Evolutionary conservation across 2,329 filamentous ascomycete species (phyloP).

Genomic region (Capronia epimyces): DNA sequence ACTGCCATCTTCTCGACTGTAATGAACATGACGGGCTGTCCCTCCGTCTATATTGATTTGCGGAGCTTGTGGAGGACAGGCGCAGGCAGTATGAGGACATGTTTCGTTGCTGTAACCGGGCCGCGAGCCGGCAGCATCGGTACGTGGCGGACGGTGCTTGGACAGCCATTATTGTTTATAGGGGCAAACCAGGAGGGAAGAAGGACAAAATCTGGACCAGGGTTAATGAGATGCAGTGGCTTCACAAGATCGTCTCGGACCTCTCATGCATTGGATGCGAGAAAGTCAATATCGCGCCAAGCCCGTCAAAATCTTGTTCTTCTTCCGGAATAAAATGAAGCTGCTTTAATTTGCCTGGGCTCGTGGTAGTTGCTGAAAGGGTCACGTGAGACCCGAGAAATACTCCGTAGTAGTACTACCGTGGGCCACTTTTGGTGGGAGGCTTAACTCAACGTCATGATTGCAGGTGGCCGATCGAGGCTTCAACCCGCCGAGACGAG

Average conservation of each 20-base stretch:
- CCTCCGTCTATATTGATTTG: constrained; percentile 35
- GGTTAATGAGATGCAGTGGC: not conserved
- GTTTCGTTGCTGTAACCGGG: constrained; percentile 29
- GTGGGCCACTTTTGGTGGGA: too few relatives aligned
- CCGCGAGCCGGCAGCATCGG: constrained; percentile 21
- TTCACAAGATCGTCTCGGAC: not conserved
- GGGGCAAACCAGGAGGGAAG: not conserved
- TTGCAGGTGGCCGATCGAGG: too few relatives aligned
- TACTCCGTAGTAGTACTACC: too few relatives aligned
- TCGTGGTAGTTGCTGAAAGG: not conserved
- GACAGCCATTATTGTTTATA: constrained; percentile 19
- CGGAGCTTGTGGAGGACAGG: constrained; percentile 39
- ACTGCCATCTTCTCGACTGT: constrained; percentile 72
- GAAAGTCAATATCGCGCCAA: constrained; percentile 7
- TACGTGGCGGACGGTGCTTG: constrained; percentile 15
- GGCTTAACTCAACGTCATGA: too few relatives aligned
- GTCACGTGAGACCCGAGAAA: too few relatives aligned
- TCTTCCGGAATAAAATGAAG: not conserved
- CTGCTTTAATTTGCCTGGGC: not conserved
- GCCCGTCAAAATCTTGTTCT: not conserved
- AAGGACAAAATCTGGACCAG: not conserved
- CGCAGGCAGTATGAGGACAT: constrained; percentile 33
- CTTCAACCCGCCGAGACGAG: too few relatives aligned
- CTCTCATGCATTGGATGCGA: not conserved
- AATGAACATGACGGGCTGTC: constrained; percentile 25